Conservation (phyloP, 441 rosid genomes). For the Metrosideros polymorpha region DNA sequence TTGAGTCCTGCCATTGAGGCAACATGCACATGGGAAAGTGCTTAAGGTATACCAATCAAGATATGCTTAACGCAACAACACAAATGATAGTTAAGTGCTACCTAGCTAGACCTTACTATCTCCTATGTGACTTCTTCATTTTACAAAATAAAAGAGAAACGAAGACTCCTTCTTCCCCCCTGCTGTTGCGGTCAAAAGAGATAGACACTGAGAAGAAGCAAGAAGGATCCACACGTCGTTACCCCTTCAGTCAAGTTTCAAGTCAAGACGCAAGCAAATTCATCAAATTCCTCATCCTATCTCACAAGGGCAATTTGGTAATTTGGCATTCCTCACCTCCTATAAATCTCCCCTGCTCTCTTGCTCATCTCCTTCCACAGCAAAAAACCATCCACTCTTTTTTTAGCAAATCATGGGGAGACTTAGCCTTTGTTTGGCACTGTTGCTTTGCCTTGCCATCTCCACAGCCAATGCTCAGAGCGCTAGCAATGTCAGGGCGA, state of each 20-base stretch:
- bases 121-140: background rate
- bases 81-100: background rate
- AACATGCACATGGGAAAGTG: too few relatives aligned
- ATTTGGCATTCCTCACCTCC: background rate
- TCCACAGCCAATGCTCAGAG: background rate
- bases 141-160: background rate
- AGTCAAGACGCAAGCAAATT: background rate
- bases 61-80: too few relatives aligned
- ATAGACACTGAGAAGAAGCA: background rate
- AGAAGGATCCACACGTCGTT: background rate
- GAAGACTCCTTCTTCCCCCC: too few relatives aligned
- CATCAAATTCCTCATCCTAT: background rate
- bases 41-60: too few relatives aligned
- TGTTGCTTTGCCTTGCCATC: background rate
- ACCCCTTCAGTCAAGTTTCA: background rate
- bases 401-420: background rate
- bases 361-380: background rate
- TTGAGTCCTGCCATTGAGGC: too few relatives aligned
- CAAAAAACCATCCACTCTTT: background rate
- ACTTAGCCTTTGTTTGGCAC: background rate
- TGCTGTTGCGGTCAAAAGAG: background rate
- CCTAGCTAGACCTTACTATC: background rate
- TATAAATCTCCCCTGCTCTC: background rate
- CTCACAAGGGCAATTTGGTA: background rate
- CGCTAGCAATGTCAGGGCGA: background rate